Evolutionary conservation across 164 flowering plant species (phyloP).

Genomic region (Magnolia changhungtana): DNA sequence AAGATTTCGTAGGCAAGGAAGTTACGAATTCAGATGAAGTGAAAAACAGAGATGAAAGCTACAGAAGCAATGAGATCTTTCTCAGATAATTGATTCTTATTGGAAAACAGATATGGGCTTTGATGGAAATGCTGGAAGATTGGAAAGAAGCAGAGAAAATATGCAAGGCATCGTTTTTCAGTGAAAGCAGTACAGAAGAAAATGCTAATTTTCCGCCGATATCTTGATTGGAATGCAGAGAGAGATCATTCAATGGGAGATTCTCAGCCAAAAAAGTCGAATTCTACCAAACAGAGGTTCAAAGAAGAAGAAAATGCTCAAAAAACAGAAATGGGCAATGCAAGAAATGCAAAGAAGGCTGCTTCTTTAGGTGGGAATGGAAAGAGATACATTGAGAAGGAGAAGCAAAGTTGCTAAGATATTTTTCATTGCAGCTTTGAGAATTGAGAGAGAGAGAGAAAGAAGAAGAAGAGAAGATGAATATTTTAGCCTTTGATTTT

Average conservation of each 20-base stretch:
- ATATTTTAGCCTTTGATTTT: not conserved
- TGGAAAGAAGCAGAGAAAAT: not conserved
- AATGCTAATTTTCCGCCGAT: too few species aligned
- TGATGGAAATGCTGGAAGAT: not conserved
- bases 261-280: not conserved
- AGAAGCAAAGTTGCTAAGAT: too few species aligned
- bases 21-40: not conserved
- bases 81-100: not conserved
- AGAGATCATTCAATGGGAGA: too few species aligned
- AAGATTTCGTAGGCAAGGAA: not conserved
- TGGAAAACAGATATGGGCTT: not conserved
- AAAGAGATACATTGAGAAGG: not conserved
- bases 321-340: too few species aligned
- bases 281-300: too few species aligned
- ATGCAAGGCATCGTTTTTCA: too few species aligned
- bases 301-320: too few species aligned
- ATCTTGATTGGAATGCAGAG: too few species aligned
- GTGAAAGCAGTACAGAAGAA: too few species aligned
- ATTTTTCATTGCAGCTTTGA: too few species aligned
- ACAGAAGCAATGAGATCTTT: not conserved
- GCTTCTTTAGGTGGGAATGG: not conserved
- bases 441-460: not conserved
- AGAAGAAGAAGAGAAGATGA: not conserved
- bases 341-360: too few species aligned
- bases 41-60: not conserved